phyloP scores from a whole-genome alignment of 169 alveolate species.

The Neospora caninum region DNA sequence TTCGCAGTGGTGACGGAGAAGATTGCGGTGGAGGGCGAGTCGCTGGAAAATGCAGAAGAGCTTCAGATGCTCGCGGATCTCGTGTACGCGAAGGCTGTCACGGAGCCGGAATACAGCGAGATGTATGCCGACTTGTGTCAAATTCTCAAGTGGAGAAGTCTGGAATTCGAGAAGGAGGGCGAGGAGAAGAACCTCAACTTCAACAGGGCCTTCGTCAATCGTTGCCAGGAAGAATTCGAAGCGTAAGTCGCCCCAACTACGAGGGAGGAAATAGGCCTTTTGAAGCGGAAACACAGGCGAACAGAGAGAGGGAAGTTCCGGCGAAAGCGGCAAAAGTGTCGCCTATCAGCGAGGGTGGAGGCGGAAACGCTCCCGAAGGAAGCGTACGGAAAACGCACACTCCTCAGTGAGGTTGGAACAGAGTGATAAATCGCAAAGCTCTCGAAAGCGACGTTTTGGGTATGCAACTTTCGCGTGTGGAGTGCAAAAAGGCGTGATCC shows the following conservation, averaged over 20 bases:
- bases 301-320: too few species aligned
- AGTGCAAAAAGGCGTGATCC: too few species aligned
- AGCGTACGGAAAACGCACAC: too few species aligned
- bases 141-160: constrained; percentile 70
- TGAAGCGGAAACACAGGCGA: too few species aligned
- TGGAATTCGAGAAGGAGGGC: constrained; percentile 21
- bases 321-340: too few species aligned
- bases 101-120: constrained; percentile 92
- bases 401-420: too few species aligned
- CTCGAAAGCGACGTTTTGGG: too few species aligned
- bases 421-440: too few species aligned
- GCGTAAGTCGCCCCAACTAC: not conserved
- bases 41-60: constrained; percentile 38
- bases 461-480: too few species aligned
- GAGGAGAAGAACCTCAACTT: constrained; percentile 64
- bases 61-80: constrained; percentile 56
- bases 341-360: too few species aligned
- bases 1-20: constrained; percentile 89
- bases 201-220: constrained; percentile 45
- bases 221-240: constrained; percentile 65
- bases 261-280: not conserved
- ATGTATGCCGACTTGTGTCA: constrained; percentile 91
- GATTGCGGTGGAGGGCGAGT: constrained; percentile 77
- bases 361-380: too few species aligned
- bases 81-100: constrained; percentile 80